Evolutionary conservation across 306 rosid species (phyloP).

Genomic region (Sindora glabra): DNA sequence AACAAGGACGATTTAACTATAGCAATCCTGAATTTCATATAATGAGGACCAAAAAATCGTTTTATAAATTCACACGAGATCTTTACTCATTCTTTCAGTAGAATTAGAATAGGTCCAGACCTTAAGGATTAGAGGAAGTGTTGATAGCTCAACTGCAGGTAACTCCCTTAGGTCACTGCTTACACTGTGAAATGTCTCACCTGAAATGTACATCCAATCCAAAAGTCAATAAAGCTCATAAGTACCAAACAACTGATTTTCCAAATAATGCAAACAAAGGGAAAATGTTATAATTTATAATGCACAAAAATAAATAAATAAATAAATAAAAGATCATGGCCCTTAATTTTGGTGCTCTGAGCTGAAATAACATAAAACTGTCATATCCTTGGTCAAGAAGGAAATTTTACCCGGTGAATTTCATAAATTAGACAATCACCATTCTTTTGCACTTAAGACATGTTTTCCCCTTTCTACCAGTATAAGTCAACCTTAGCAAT

Average conservation of each 20-base stretch:
- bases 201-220: conserved; percentile 30
- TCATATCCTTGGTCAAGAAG: too few species aligned
- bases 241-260: not conserved
- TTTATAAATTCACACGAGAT: not conserved
- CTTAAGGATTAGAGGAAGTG: conserved; percentile 84
- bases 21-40: not conserved
- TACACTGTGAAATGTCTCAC: conserved; percentile 64
- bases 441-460: not conserved
- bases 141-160: conserved; percentile 77
- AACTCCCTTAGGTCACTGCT: conserved; percentile 81
- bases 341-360: not conserved
- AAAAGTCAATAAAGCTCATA: conserved; percentile 3
- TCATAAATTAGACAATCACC: not conserved
- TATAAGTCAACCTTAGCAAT: not conserved
- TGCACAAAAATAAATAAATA: not conserved
- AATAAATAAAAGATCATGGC: not conserved
- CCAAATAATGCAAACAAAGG: not conserved
- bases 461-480: not conserved
- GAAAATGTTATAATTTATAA: too few species aligned
- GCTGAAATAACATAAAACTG: too few species aligned
- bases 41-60: not conserved
- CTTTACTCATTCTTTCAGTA: not conserved
- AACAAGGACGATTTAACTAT: not conserved
- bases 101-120: conserved; percentile 29
- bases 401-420: too few species aligned